Evolutionary conservation across 371 early-diverging fungal species (phyloP).

Genomic region (Apophysomyces elegans): DNA sequence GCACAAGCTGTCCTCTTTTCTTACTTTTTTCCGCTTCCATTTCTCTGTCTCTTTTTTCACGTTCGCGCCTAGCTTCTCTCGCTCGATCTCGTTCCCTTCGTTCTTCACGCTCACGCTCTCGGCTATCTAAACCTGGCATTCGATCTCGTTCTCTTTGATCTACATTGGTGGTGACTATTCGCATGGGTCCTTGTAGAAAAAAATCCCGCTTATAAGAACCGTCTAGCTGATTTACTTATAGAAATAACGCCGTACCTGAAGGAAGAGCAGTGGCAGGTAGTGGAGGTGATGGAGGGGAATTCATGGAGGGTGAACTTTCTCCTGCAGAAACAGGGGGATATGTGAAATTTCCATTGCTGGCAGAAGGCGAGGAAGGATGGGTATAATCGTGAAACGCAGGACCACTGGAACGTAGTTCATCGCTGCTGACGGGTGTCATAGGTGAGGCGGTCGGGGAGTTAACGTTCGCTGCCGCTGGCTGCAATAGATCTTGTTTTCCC

Average conservation of each 20-base stretch:
- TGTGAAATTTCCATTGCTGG: constrained; percentile 12
- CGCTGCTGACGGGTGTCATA: background rate
- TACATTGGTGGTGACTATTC: background rate
- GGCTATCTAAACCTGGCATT: background rate
- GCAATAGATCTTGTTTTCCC: background rate
- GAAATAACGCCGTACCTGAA: background rate
- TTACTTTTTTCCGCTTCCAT: constrained; percentile 36
- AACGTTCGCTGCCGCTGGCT: background rate
- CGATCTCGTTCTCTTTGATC: constrained; percentile 1
- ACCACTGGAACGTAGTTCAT: background rate
- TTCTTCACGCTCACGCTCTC: constrained; percentile 29
- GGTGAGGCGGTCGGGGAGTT: background rate
- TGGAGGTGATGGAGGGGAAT: constrained; percentile 3
- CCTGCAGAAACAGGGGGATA: constrained; percentile 4
- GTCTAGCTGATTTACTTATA: background rate
- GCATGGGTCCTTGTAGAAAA: background rate
- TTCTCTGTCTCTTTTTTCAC: constrained; percentile 45
- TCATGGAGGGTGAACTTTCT: background rate
- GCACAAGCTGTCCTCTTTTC: background rate
- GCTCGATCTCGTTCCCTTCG: constrained; percentile 38
- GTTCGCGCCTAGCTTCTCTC: constrained; percentile 41
- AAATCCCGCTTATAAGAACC: background rate
- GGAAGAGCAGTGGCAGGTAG: background rate
- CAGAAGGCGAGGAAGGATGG: constrained; percentile 22
- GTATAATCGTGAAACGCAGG: background rate